Evolutionary conservation across 495 filamentous ascomycete species (phyloP).

Genomic region (Aspergillus sparsus): DNA sequence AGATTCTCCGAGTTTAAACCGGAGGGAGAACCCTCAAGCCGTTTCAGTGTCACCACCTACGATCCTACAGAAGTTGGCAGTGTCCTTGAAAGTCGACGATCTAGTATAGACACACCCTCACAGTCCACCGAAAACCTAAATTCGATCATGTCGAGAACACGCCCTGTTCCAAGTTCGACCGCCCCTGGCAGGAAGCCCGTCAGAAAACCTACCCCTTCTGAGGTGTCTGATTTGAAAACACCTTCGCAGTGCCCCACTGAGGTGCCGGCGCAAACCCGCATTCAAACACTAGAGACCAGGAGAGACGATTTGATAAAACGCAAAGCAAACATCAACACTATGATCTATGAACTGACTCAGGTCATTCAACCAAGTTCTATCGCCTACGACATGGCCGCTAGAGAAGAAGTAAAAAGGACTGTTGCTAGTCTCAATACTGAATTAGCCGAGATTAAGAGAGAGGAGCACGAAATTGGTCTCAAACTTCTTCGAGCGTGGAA

Average conservation of each 20-base stretch:
- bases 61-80: constrained; percentile 52
- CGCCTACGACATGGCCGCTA: constrained; percentile 56
- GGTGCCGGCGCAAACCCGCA: constrained; percentile 61
- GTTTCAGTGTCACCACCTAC: constrained; percentile 74
- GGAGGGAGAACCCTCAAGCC: constrained; percentile 56
- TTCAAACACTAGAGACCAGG: constrained; percentile 66
- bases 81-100: constrained; percentile 42
- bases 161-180: constrained; percentile 46
- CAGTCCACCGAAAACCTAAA: constrained; percentile 39
- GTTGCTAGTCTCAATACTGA: constrained; percentile 70
- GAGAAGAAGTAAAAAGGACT: constrained; percentile 71
- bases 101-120: constrained; percentile 38
- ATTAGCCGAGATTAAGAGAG: constrained; percentile 73
- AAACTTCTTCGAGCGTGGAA: constrained; percentile 81
- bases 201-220: constrained; percentile 56
- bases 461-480: constrained; percentile 85
- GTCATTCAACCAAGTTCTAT: constrained; percentile 58
- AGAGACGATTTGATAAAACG: constrained; percentile 65
- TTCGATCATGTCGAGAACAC: constrained; percentile 51
- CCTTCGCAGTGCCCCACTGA: constrained; percentile 58
- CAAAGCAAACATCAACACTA: constrained; percentile 67
- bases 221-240: constrained; percentile 44
- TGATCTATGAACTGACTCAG: constrained; percentile 70
- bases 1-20: constrained; percentile 28
- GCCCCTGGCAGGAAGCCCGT: constrained; percentile 47